Evolutionary conservation across 306 rosid species (phyloP), one percentile per base, ranked within the genome.

Genomic region (Ochetophila trinervis): DNA sequence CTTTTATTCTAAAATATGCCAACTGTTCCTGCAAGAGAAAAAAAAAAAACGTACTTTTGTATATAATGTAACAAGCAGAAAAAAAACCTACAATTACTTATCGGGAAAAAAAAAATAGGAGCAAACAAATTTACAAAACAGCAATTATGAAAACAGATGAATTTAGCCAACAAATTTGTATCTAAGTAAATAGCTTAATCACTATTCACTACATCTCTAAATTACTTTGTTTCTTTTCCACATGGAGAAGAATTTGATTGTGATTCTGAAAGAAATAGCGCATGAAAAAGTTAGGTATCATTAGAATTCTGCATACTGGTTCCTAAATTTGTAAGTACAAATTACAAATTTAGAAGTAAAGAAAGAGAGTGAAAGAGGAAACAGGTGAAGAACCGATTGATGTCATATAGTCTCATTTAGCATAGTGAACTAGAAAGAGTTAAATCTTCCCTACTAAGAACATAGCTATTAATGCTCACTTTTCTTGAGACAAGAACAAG

Each of bases 1-100:
- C 99, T 72, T 83, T 90, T 66, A 90, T 77, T 56, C 99, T 94
- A 70, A 93, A 93, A 77, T 73, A 84, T 51, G 76, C 80, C 86
- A 93, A 78, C 35, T 90, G 90, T 32, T 86, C 97, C 99, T 93
- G 68, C 73, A 70, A 54, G 40, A 57, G 63, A 44, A 48, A 76
- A 35, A 55, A 44, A 48, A 76, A 35, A 55, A 32, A 56, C n/a
- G 22, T 15, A 12, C 1, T 14, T 6, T 36, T 35, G 32, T 15
- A 63, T 12, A 51, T 5, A 22, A 24, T 67, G 34, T 42, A 30
- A 55, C 48, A 74, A 73, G 57, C 56, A 42, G 68, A 8, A 30
- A 52, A 57, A 13, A 50, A 0, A 20, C 21, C 4, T 18, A 9
- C 1, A 60, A 62, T 4, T 40, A 60, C 15, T 27, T 50, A 16